Percentiles rank a stretch among this genome's conserved stretches.
phyloP scores from a whole-genome alignment of 2,329 filamentous ascomycete genomes.

The Coniochaeta ligniaria region DNA sequence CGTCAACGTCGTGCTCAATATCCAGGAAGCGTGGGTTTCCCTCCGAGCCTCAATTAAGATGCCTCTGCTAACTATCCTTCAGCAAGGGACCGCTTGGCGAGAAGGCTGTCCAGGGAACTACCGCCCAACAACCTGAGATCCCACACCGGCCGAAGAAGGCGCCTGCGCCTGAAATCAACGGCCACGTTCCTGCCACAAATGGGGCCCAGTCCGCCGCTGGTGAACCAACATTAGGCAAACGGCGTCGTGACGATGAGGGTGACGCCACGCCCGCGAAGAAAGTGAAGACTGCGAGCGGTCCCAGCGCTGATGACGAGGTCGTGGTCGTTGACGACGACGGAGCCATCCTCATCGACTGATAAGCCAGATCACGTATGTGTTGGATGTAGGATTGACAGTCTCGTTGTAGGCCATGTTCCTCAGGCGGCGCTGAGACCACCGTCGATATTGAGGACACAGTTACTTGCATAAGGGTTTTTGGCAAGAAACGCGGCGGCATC shows the following conservation, averaged over 20 bases:
- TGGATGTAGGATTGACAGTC: neutral
- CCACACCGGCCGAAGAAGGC: slow-evolving; percentile 45
- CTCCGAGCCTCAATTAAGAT: slow-evolving; percentile 1
- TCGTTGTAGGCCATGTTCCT: slow-evolving; percentile 9
- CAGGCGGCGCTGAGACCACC: slow-evolving; percentile 69
- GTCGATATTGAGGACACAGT: slow-evolving; percentile 79
- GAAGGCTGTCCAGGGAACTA: slow-evolving; percentile 45
- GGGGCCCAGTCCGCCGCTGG: slow-evolving; percentile 25
- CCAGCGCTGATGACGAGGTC: slow-evolving; percentile 31
- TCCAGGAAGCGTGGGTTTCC: slow-evolving; percentile 51
- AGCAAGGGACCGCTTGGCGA: slow-evolving; percentile 36
- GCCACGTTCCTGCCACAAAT: slow-evolving; percentile 26
- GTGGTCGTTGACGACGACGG: slow-evolving; percentile 47
- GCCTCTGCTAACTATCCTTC: slow-evolving; percentile 17
- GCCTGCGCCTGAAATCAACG: slow-evolving; percentile 30
- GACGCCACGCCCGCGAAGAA: slow-evolving; percentile 37
- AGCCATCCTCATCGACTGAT: slow-evolving; percentile 59
- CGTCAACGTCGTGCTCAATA: slow-evolving; percentile 71
- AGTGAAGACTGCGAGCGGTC: slow-evolving; percentile 28
- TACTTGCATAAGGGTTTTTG: slow-evolving; percentile 75
- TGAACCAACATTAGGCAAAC: slow-evolving; percentile 35
- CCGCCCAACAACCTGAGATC: slow-evolving; percentile 38
- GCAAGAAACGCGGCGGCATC: slow-evolving; percentile 74
- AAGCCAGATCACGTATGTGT: slow-evolving; percentile 6
- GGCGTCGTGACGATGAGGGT: slow-evolving; percentile 34